phyloP scores from a whole-genome alignment of 73 alveolate genomes.

The Blepharisma japonicum region DNA sequence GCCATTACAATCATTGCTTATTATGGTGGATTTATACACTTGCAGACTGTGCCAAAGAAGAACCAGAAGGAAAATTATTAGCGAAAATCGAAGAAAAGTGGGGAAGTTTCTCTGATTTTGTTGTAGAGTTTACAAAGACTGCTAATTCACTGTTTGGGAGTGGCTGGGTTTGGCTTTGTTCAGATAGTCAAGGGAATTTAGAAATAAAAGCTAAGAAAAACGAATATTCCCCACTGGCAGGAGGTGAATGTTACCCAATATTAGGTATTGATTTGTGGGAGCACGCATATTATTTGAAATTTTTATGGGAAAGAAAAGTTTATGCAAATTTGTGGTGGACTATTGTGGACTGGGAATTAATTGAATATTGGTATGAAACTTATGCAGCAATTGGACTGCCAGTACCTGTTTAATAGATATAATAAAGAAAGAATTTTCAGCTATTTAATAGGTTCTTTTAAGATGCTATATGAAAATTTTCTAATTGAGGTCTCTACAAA shows the following conservation, averaged over 20 bases:
- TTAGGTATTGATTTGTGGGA: conserved; percentile 33
- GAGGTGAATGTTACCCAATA: conserved; percentile 10
- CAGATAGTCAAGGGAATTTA: background rate
- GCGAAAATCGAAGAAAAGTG: conserved; percentile 24
- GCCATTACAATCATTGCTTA: conserved; percentile 7
- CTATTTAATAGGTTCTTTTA: no score
- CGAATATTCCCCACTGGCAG: background rate
- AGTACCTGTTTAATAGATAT: conserved; percentile 5
- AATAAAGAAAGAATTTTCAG: no score
- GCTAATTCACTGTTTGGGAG: background rate
- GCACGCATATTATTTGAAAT: conserved; percentile 31
- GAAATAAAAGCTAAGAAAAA: conserved; percentile 8
- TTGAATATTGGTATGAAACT: conserved; percentile 13
- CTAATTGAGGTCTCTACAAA: no score
- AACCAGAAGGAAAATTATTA: conserved; percentile 20
- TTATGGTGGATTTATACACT: conserved; percentile 6
- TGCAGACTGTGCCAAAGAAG: background rate
- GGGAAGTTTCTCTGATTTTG: conserved; percentile 15
- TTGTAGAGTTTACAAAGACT: background rate
- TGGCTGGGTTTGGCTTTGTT: conserved; percentile 36
- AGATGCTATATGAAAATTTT: no score
- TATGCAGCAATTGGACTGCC: background rate
- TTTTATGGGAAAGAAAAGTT: background rate
- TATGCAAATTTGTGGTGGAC: background rate
- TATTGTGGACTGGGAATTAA: conserved; percentile 23